These are phyloP conservation scores for Andrographis paniculata DNA, from an alignment of 305 asterid genomes.

Conservation along the genomic window DNA sequence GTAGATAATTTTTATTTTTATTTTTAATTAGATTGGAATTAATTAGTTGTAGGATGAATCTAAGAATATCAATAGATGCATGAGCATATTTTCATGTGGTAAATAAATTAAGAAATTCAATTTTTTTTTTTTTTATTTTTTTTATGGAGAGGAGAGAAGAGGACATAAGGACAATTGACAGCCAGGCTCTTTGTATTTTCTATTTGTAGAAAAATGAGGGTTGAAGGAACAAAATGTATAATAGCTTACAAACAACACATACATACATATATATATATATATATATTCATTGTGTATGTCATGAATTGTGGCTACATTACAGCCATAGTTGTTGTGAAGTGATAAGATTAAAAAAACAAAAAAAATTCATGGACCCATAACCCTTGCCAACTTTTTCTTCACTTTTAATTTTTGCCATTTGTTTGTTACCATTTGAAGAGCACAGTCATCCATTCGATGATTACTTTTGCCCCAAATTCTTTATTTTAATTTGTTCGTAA, in stretches of 20 bases:
- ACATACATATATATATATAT: constrained; percentile 12
- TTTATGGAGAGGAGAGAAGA: neutral
- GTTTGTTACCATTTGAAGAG: too few species aligned
- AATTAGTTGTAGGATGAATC: too few species aligned
- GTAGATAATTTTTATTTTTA: too few species aligned
- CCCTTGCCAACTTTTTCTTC: too few species aligned
- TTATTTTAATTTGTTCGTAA: too few species aligned
- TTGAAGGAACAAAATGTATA: constrained; percentile 21
- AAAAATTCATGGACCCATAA: neutral
- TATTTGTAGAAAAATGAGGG: neutral
- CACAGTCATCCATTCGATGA: too few species aligned
- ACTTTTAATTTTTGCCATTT: too few species aligned
- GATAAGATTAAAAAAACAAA: constrained; percentile 8
- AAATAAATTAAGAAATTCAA: constrained; percentile 1
- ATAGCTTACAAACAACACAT: too few species aligned
- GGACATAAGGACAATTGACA: constrained; percentile 50
- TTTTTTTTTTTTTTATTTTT: too few species aligned
- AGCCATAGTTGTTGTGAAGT: constrained; percentile 17
- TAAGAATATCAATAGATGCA: too few species aligned
- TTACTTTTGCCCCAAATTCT: too few species aligned
- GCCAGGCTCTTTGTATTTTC: constrained; percentile 25
- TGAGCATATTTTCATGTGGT: constrained; percentile 17
- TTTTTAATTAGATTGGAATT: too few species aligned
- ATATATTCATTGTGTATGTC: constrained; percentile 1
- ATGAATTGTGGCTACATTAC: constrained; percentile 23